Conservation (phyloP, 2,329 filamentous ascomycete species). For the Nectriaceae sp. region DNA sequence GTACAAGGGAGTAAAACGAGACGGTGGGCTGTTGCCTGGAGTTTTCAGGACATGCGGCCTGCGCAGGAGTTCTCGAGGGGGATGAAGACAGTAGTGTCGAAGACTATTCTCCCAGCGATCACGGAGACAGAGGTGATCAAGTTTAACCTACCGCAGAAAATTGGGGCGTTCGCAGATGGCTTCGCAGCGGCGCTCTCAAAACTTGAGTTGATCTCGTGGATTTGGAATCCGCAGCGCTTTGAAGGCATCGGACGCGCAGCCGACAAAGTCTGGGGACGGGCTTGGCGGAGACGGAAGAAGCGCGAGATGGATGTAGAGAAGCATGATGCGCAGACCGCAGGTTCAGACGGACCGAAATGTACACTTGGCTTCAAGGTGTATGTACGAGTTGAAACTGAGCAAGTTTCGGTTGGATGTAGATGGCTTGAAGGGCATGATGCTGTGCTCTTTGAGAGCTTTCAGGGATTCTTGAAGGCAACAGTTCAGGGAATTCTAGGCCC, state of each 20-base stretch:
- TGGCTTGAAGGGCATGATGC: constrained; percentile 72
- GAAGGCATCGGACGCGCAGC: constrained; percentile 63
- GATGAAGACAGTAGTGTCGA: constrained; percentile 41
- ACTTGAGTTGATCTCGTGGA: constrained; percentile 64
- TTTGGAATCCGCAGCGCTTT: constrained; percentile 56
- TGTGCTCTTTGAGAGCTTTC: constrained; percentile 83
- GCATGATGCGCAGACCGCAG: constrained; percentile 18
- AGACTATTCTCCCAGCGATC: constrained; percentile 44
- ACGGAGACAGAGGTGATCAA: constrained; percentile 46
- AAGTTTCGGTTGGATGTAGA: constrained; percentile 55
- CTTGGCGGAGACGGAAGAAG: constrained; percentile 64
- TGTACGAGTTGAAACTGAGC: constrained; percentile 41
- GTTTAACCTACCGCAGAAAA: constrained; percentile 45
- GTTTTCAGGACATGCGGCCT: constrained; percentile 70
- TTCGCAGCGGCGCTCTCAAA: constrained; percentile 50
- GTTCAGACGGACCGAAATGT: constrained; percentile 34
- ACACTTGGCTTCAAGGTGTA: constrained; percentile 60
- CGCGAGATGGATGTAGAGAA: constrained; percentile 50
- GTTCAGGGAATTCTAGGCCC: constrained; percentile 8
- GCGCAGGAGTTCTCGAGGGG: constrained; percentile 47
- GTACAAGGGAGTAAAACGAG: constrained; percentile 77
- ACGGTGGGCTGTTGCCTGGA: constrained; percentile 90
- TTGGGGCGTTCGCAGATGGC: constrained; percentile 37
- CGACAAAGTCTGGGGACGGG: constrained; percentile 78
- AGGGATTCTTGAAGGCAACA: constrained; percentile 68